Conservation (phyloP, 2,329 filamentous ascomycete species). For the Penicillium sp. region DNA sequence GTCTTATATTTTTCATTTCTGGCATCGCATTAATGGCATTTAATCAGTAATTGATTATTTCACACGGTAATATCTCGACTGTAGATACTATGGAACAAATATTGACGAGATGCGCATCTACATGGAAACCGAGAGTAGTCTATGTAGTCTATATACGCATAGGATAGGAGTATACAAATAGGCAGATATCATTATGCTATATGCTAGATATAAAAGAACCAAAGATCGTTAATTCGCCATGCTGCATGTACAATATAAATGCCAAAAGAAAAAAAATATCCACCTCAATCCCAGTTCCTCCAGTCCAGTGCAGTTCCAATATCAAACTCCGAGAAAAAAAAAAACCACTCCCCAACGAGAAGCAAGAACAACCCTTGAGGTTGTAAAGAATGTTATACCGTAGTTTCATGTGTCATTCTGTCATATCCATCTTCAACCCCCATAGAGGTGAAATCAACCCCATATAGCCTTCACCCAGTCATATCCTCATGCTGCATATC, state of each 20-base stretch:
- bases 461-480: conserved; percentile 4
- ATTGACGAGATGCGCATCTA: no score
- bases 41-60: not conserved
- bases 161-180: not conserved
- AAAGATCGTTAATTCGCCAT: not conserved
- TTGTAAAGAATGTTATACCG: not conserved
- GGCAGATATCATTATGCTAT: conserved; percentile 7
- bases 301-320: not conserved
- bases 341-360: not conserved
- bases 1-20: not conserved
- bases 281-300: not conserved
- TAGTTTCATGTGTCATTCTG: not conserved
- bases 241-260: not conserved
- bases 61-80: no score
- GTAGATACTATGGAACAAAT: no score
- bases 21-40: not conserved
- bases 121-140: not conserved
- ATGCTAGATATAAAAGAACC: not conserved
- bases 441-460: not conserved
- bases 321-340: conserved; percentile 2
- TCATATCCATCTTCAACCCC: not conserved
- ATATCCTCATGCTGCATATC: conserved; percentile 11
- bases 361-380: not conserved
- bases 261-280: not conserved
- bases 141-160: not conserved